phyloP scores from a whole-genome alignment of 2,329 filamentous ascomycete species.

The Metarhizium robertsii region DNA sequence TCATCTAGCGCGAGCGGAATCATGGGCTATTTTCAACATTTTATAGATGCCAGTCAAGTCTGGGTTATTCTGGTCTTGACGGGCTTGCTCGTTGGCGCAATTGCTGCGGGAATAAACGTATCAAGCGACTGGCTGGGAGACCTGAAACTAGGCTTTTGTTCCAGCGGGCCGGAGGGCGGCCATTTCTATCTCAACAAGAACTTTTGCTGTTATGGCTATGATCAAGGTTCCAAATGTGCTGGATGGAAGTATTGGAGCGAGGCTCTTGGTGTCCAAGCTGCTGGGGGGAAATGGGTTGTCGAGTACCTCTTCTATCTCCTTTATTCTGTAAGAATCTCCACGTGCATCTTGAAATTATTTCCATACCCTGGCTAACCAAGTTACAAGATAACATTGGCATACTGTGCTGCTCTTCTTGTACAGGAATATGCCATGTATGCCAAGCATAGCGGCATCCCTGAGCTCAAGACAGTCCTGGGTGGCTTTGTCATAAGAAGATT shows the following conservation, averaged over 20 bases:
- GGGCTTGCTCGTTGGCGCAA: constrained; percentile 70
- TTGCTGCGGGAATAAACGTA: constrained; percentile 85
- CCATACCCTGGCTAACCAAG: background rate
- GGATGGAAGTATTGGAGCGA: constrained; percentile 84
- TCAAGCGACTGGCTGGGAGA: constrained; percentile 90
- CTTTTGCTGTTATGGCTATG: constrained; percentile 91
- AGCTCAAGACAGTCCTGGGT: constrained; percentile 93
- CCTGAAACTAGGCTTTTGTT: constrained; percentile 83
- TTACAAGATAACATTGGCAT: constrained; percentile 64
- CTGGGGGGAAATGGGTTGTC: constrained; percentile 66
- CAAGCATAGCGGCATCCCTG: constrained; percentile 90
- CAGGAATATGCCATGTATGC: constrained; percentile 79
- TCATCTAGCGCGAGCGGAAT: constrained; percentile 60
- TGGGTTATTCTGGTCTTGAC: constrained; percentile 85
- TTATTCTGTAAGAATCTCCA: constrained; percentile 57
- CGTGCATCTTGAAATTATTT: background rate
- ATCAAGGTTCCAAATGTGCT: constrained; percentile 69
- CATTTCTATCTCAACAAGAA: constrained; percentile 83
- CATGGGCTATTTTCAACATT: constrained; percentile 60
- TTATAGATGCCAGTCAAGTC: constrained; percentile 79
- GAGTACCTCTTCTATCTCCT: constrained; percentile 81
- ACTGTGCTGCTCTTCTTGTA: constrained; percentile 69
- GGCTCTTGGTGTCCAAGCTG: constrained; percentile 57
- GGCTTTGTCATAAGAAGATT: constrained; percentile 89
- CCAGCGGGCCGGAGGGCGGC: constrained; percentile 63